Evolutionary conservation across 2,329 filamentous ascomycete genomes (phyloP), one percentile per base, ranked within the genome.

Genomic region (Diaporthe sp.): DNA sequence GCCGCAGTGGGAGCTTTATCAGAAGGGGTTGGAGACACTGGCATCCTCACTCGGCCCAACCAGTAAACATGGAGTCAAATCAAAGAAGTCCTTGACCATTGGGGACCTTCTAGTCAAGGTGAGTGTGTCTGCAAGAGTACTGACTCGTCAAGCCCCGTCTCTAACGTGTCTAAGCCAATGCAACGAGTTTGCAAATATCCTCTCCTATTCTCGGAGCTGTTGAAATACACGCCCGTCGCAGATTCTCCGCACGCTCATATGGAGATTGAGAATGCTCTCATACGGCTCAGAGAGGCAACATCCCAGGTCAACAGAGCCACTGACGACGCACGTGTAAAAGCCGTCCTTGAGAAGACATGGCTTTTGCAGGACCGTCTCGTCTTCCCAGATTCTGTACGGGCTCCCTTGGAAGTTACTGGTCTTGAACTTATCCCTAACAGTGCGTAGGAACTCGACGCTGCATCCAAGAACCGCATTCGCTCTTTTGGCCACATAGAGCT

Each of bases 181-280:
- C 96, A 99, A 84, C 91, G 96, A 73, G 90, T 98, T 31, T 98
- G 95, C 86, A 95, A 94, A 85, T 98, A 98, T 81, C 95, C 95
- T 15, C 87, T 99, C 5, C 87, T 98, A 2, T 96, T 98, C 80
- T 89, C 92, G 7, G 95, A 98, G 80, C 88, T 99, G 12, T 88
- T 96, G 76, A 96, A 94, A 80, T 90, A 93, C 78, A 98, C 96
- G 0, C 94, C 95, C 2, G 94, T 95, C 1, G 92, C 90, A 73
- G 96, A 98, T 81, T 97, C 95, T 80, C 95, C 95, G 0, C 92
- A 92, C 76, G 93, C 95, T 1, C 94, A 98, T 83, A 92, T 93
- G 82, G 93, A 95, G 72, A 91, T 98, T 25, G 92, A 95, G 76
- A 93, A 92, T 78, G 90, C 94, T 0, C 87, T 97, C 44, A 90